These are phyloP conservation scores for Teunomyces funiuensis DNA, from an alignment of 805 yeast genomes.

Conservation along the genomic window DNA sequence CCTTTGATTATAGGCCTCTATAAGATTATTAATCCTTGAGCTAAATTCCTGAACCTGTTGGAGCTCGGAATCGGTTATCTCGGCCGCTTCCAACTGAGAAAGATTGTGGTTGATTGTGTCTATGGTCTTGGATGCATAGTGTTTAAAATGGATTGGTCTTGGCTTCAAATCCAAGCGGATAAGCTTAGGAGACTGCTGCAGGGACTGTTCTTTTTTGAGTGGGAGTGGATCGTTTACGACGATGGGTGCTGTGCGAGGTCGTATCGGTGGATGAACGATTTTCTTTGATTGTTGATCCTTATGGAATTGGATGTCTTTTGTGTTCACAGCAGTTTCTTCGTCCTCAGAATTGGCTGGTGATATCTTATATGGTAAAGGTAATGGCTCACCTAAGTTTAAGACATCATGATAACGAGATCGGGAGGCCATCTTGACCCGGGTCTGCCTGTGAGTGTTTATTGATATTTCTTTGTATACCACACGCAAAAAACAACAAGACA, in stretches of 20 bases:
- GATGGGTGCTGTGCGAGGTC: constrained; percentile 2
- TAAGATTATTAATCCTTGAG: neutral
- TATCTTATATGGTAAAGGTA: constrained; percentile 34
- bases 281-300: neutral
- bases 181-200: neutral
- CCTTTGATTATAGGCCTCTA: neutral
- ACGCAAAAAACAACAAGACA: constrained; percentile 1
- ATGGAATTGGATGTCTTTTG: constrained; percentile 8
- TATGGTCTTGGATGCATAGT: neutral
- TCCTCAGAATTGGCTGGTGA: constrained; percentile 5
- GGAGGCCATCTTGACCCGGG: constrained; percentile 2
- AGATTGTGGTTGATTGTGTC: constrained; percentile 1
- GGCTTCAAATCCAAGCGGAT: neutral
- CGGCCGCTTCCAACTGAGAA: neutral
- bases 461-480: constrained; percentile 3
- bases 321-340: constrained; percentile 11
- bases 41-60: neutral
- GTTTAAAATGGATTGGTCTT: neutral
- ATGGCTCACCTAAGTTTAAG: constrained; percentile 31
- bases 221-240: neutral
- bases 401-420: constrained; percentile 11
- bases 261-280: neutral
- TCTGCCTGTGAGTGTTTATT: constrained; percentile 6
- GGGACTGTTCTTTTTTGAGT: neutral
- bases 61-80: neutral